Evolutionary conservation across 139 green algal genomes (phyloP), one percentile per base, ranked within the genome.

Genomic region (Chlamydomonas sp.): DNA sequence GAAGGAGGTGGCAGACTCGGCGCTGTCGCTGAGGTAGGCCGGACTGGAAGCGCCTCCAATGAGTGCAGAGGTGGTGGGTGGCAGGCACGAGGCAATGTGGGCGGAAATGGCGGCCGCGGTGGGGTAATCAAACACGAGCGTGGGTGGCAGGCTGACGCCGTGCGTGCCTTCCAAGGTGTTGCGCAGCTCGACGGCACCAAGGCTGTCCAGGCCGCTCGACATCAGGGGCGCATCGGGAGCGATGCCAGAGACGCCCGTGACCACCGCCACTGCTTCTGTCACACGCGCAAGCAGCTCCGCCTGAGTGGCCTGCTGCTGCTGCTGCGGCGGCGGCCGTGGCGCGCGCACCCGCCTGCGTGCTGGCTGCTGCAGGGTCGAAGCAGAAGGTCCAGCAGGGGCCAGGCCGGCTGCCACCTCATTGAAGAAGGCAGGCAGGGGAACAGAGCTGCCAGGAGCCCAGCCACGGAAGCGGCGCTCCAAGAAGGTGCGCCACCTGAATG

Each of bases 101-200:
- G n/a, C n/a, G n/a, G n/a, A n/a, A 36, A 77, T 62, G 30, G 71
- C 36, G 16, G 34, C 59, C 26, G 84, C 64, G 0, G 83, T 89
- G 10, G 86, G 88, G 72, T 90, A 86, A 69, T 93, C 88, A 36
- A 93, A 89, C 10, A 85, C 70, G 5, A 92, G 64, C 6, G 84
- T 95, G 22, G 66, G 48, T 0, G 84, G 84, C 43, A 95, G 80
- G 54, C 75, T 35, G 13, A 92, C 24, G 13, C 69, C 69, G 24
- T 83, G 37, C 6, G 49, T 58, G 49, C 39, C 72, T 24, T 92
- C 87, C 30, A 97, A 81, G 3, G 69, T 69, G 65, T 88, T 89
- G 35, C 87, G 75, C 50, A 97, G 79, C 84, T 97, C 91, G 30
- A 95, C 83, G 16, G 82, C 81, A 1, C 83, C 83, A 57, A 94